Percentiles rank a stretch among this genome's conserved stretches.
Conservation (phyloP, 2,329 filamentous ascomycete genomes). For the Xylaria sp. region DNA sequence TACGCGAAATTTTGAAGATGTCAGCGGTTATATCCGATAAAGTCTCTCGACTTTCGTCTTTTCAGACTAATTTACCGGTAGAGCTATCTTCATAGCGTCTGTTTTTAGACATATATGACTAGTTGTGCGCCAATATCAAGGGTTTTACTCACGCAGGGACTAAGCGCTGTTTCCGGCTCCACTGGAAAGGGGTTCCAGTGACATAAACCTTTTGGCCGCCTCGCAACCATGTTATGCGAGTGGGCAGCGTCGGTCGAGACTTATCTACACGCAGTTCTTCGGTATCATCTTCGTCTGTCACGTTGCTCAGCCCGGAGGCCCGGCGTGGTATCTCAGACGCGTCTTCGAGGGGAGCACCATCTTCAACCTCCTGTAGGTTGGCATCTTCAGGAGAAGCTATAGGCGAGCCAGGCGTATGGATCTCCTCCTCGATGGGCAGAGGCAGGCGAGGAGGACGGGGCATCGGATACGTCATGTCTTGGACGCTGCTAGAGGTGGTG, state of each 20-base stretch:
- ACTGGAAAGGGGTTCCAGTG: constrained; percentile 96
- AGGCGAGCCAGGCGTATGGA: constrained; percentile 88
- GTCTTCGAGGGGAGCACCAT: constrained; percentile 63
- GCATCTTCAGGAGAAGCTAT: constrained; percentile 79
- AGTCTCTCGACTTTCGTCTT: background rate
- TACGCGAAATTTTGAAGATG: constrained; percentile 27
- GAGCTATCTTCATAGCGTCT: background rate
- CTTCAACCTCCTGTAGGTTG: constrained; percentile 60
- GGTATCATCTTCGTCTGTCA: constrained; percentile 79
- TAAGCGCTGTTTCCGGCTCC: constrained; percentile 93
- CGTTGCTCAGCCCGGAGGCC: constrained; percentile 69
- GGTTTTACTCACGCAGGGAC: constrained; percentile 78
- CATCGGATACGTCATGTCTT: constrained; percentile 70
- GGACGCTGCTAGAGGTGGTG: constrained; percentile 67
- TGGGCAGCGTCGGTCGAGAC: constrained; percentile 82
- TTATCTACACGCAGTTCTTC: constrained; percentile 82
- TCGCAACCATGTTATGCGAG: constrained; percentile 84
- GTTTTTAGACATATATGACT: constrained; percentile 39
- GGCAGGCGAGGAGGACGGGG: constrained; percentile 87
- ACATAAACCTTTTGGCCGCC: constrained; percentile 93
- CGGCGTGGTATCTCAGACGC: constrained; percentile 63
- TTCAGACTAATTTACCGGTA: background rate
- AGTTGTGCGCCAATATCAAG: constrained; percentile 24
- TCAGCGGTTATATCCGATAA: constrained; percentile 30
- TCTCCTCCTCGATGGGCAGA: constrained; percentile 91